Evolutionary conservation across 441 rosid genomes (phyloP), one percentile per base, ranked within the genome.

Genomic region (Gossypium gossypioides): DNA sequence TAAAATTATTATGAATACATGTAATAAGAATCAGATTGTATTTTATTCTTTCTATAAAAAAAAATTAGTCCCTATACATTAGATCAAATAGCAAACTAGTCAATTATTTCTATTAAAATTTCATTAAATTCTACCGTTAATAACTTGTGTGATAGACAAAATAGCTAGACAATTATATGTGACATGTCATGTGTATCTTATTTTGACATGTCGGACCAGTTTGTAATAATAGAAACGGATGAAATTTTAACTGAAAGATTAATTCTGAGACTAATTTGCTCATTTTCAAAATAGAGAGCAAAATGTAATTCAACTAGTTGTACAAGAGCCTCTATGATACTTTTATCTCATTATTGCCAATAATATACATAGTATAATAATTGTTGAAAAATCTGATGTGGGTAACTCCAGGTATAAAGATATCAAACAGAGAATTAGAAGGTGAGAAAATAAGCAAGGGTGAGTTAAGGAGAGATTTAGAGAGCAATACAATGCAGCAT

Each of bases 341-440:
- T 40, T 37, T 2, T 40, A 9, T 2, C 46, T 40, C 13, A 40
- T 40, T 40, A 40, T 40, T 40, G 3, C 44, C 3, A 37, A 8
- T 40, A 40, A 8, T 40, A 8, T 40, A 40, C 24, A 6, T 16
- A 52, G 42, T 2, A 7, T 6, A 37, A 54, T 54, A 21, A 54
- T 18, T 54, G 25, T 54, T 54, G 58, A 6, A 7, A 46, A 46
- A 46, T n/a, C 7, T 27, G 46, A 50, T 50, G 16, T 27, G 7
- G 1, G 4, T 68, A 50, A 16, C 56, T 68, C 4, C 29, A 68
- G 72, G 72, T 29, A 68, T 52, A 52, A 67, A n/a, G 42, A 52
- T 68, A 29, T 51, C 72, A 51, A 1, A 10, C 1, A 51, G 8
- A 29, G 72, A 68, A 51, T 25, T 68, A 29, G 60, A 68, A 68